These are phyloP conservation scores for Hypholoma fasciculare DNA, from an alignment of 768 basidiomycete genomes.

Conservation along the genomic window DNA sequence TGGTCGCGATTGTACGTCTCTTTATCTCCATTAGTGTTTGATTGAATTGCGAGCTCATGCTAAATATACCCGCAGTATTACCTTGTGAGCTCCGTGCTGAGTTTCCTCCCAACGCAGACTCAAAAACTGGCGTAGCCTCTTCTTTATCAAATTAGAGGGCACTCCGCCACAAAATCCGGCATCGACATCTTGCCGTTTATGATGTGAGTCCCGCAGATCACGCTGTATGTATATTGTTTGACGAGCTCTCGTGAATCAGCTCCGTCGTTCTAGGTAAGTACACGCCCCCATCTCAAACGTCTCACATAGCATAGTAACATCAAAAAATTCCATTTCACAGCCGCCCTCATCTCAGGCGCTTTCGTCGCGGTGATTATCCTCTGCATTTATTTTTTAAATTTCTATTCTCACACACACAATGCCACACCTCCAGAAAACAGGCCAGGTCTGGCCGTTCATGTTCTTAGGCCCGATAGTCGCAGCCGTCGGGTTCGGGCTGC, in stretches of 20 bases:
- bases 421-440: background rate
- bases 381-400: background rate
- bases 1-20: background rate
- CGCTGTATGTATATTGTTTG: too few species aligned
- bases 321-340: background rate
- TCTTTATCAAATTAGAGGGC: slow-evolving; percentile 7
- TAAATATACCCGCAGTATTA: background rate
- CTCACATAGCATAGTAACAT: background rate
- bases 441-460: slow-evolving; percentile 3
- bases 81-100: background rate
- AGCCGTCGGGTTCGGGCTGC: slow-evolving; percentile 1
- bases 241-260: too few species aligned
- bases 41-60: background rate
- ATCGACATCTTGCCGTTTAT: slow-evolving; percentile 11
- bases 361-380: background rate
- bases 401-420: background rate
- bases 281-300: too few species aligned
- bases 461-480: slow-evolving; percentile 1
- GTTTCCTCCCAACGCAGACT: background rate
- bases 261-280: too few species aligned
- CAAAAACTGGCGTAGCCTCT: background rate
- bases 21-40: background rate
- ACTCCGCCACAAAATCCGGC: slow-evolving; percentile 6
- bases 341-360: background rate
- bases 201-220: background rate